These are phyloP conservation scores for Hanseniaspora guilliermondii DNA, from an alignment of 805 yeast species.

Conservation along the genomic window DNA sequence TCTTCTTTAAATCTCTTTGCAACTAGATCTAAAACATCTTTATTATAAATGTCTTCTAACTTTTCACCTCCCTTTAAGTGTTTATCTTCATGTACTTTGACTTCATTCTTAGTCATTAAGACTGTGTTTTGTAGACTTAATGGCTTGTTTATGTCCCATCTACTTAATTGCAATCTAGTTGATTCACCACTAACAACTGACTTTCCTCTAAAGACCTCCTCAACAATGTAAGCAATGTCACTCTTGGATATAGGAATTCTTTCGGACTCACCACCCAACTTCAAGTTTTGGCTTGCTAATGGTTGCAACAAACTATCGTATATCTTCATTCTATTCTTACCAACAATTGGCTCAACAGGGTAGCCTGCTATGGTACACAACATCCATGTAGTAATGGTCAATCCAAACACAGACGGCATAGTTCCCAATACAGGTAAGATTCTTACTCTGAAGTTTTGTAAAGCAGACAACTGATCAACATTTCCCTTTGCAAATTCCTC, in stretches of 20 bases:
- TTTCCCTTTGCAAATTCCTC: constrained; percentile 68
- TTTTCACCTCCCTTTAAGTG: constrained; percentile 58
- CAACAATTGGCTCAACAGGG: constrained; percentile 82
- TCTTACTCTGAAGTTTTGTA: constrained; percentile 83
- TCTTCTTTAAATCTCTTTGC: constrained; percentile 63
- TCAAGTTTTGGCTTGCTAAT: constrained; percentile 73
- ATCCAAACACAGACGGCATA: constrained; percentile 92
- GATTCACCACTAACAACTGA: constrained; percentile 76
- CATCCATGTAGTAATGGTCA: constrained; percentile 75
- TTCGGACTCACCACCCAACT: constrained; percentile 61
- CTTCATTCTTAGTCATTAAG: constrained; percentile 81
- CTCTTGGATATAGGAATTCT: constrained; percentile 57
- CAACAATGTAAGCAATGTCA: constrained; percentile 74
- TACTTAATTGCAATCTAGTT: constrained; percentile 63
- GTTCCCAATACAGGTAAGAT: constrained; percentile 93
- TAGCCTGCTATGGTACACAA: constrained; percentile 73
- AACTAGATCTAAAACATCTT: constrained; percentile 45
- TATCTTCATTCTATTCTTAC: constrained; percentile 71
- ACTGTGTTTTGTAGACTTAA: constrained; percentile 68
- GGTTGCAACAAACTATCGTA: constrained; percentile 76
- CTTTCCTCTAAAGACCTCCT: constrained; percentile 87
- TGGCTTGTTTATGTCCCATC: constrained; percentile 68
- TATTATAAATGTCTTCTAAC: constrained; percentile 50
- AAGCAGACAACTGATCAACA: constrained; percentile 76
- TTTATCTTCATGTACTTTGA: constrained; percentile 60